Evolutionary conservation across 176 grass and related monocot species (phyloP).

Genomic region (Sorghum bicolor): Sorghum_bicolor_NCBIv3 NC_012870.2:58989001-58989500

Average conservation of each 20-base stretch:
- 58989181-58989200: slow-evolving; percentile 80
- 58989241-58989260: slow-evolving; percentile 75
- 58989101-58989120: slow-evolving; percentile 93
- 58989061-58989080: slow-evolving; percentile 88
- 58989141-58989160: slow-evolving; percentile 87
- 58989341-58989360: background rate
- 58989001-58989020: slow-evolving; percentile 93
- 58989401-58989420: slow-evolving; percentile 57
- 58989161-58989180: slow-evolving; percentile 98
- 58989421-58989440: slow-evolving; percentile 91
- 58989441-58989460: slow-evolving; percentile 91
- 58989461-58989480: slow-evolving; percentile 88
- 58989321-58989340: background rate
- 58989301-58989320: background rate
- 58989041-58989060: slow-evolving; percentile 93
- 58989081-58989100: slow-evolving; percentile 77
- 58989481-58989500: slow-evolving; percentile 99
- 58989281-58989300: slow-evolving; percentile 10
- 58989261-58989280: slow-evolving; percentile 71
- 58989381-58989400: slow-evolving; percentile 20
- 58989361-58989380: background rate
- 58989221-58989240: slow-evolving; percentile 80
- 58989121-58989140: slow-evolving; percentile 96
- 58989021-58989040: slow-evolving; percentile 84
- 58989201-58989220: slow-evolving; percentile 66